Base-by-base conservation (phyloP, 1,284 basidiomycete genomes). In the Trametes sp. region DNA sequence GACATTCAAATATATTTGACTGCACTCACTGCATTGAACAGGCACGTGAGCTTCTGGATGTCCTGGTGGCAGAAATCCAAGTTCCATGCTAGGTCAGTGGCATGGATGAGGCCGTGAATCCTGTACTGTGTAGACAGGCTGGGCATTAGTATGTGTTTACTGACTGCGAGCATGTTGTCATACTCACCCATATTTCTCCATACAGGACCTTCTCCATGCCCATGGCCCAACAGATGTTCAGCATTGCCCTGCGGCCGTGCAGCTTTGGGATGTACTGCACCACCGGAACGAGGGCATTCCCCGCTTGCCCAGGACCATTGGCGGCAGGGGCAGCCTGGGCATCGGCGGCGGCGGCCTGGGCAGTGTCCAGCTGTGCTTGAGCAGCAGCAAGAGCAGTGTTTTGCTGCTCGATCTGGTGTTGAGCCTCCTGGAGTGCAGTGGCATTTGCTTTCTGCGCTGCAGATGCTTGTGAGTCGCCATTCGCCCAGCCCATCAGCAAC, bases 51-150 rank as follows among this genome's bases (percentile, higher is more conserved):
- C 2, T 51, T 54, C 1, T 49, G 46, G 0, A 50, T 24, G 24
- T 41, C 35, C 10, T 66, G 61, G 16, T 45, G 38, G 3, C 54
- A 53, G 53, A 65, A 65, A 23, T 62, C 59, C 4, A 44, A n/a
- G 19, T 44, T 29, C 48, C 57, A 56, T 24, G 59, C 38, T 9
- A 66, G 61, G 2, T 24, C n/a, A 14, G 53, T 49, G 6, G 5
- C 36, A 8, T 45, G 16, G 1, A 59, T 58, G 16, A 63, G 41
- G 5, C 9, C 36, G 19, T 38, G 62, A 9, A 64, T 60, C 1
- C 42, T 29, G 11, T 29, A 48, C 54, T 51, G 41, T 21, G 7
- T n/a, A 31, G 24, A 13, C n/a, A n/a, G n/a, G n/a, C n/a, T n/a
- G n/a, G n/a, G n/a, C n/a, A n/a, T n/a, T n/a, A n/a, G n/a, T n/a